phyloP scores from a whole-genome alignment of 768 basidiomycete genomes.

The Russula brevipes region DNA sequence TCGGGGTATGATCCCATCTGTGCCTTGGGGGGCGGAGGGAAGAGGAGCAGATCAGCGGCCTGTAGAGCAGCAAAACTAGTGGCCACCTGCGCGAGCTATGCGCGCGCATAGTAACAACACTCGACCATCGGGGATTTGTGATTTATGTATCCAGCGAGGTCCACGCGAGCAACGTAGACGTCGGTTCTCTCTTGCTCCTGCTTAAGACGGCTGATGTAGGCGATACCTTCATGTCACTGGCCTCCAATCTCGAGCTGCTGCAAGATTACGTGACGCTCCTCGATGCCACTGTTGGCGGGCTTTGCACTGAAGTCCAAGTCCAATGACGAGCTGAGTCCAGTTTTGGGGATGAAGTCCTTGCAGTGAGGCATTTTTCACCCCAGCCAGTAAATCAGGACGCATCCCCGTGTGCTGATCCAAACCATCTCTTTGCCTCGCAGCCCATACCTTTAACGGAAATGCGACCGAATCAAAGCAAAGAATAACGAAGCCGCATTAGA shows the following conservation, averaged over 20 bases:
- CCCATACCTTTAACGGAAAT: conserved; percentile 65
- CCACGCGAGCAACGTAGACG: too few species aligned
- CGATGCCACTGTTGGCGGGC: conserved; percentile 39
- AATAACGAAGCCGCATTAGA: conserved; percentile 39
- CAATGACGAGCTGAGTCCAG: conserved; percentile 57
- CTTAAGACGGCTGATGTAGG: conserved; percentile 57
- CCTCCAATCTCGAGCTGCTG: conserved; percentile 78
- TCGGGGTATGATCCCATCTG: too few species aligned
- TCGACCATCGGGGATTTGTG: too few species aligned
- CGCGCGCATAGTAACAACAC: too few species aligned
- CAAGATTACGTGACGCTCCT: conserved; percentile 70
- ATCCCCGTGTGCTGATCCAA: conserved; percentile 55
- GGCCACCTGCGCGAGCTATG: too few species aligned
- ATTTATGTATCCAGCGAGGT: too few species aligned
- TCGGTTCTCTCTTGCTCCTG: too few species aligned
- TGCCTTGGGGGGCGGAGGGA: too few species aligned
- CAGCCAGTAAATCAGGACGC: conserved; percentile 66
- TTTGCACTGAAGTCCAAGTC: conserved; percentile 36
- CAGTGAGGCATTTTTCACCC: conserved; percentile 59
- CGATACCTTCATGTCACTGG: conserved; percentile 37
- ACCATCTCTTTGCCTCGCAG: conserved; percentile 68
- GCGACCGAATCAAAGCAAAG: conserved; percentile 65
- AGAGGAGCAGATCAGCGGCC: too few species aligned
- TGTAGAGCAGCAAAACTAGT: too few species aligned
- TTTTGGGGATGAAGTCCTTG: conserved; percentile 62